phyloP scores from a whole-genome alignment of 495 filamentous ascomycete genomes.

The Hyaloscypha variabilis region DNA sequence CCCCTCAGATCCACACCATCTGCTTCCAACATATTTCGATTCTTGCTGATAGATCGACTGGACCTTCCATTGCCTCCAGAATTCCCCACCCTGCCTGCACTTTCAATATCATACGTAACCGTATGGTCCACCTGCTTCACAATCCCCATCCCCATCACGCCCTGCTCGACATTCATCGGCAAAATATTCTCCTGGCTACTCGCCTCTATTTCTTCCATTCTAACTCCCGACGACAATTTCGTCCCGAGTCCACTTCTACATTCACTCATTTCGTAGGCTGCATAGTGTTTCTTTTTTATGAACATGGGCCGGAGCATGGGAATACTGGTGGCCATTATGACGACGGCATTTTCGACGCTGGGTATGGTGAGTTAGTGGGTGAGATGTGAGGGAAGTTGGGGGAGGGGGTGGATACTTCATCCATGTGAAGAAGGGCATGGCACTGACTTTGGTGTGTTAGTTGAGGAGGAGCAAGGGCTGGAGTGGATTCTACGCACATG shows the following conservation, averaged over 20 bases:
- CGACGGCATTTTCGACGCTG: slow-evolving; percentile 4
- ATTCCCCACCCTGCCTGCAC: too few species aligned
- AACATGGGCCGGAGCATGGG: slow-evolving; percentile 13
- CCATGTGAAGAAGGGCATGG: slow-evolving; percentile 16
- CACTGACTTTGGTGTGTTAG: not conserved
- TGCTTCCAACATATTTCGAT: too few species aligned
- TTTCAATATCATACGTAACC: too few species aligned
- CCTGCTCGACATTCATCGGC: too few species aligned
- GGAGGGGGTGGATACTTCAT: slow-evolving; percentile 5
- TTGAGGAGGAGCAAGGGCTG: not conserved
- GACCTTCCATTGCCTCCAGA: too few species aligned
- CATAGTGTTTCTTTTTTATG: not conserved
- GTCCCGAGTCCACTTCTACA: too few species aligned
- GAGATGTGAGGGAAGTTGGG: not conserved
- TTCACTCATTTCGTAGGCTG: too few species aligned
- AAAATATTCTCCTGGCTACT: slow-evolving; percentile 17
- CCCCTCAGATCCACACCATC: too few species aligned
- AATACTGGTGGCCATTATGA: slow-evolving; percentile 12
- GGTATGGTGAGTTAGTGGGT: slow-evolving; percentile 5
- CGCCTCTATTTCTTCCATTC: not conserved
- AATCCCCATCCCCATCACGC: too few species aligned
- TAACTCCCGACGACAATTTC: too few species aligned
- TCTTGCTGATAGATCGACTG: too few species aligned
- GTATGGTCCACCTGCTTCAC: too few species aligned
- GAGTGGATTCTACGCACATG: slow-evolving; percentile 4